Percentiles rank a stretch among this genome's conserved stretches.
phyloP scores from a whole-genome alignment of 1,284 basidiomycete species.

The Tylopilus sp. region DNA sequence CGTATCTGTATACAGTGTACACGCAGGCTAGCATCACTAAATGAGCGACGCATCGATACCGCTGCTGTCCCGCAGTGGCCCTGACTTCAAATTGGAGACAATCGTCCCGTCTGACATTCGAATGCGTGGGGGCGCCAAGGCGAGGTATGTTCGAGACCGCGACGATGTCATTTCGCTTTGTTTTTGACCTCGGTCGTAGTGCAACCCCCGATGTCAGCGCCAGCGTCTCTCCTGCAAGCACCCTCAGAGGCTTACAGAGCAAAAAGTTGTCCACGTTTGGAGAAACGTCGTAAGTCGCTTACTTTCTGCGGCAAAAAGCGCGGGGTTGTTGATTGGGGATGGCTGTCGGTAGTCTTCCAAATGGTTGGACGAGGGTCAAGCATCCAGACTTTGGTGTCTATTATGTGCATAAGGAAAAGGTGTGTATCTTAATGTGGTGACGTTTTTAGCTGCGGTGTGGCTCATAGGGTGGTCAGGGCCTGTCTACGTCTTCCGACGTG shows the following conservation, averaged over 20 bases:
- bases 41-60: conserved; percentile 16
- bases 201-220: too few species aligned
- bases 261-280: conserved; percentile 2
- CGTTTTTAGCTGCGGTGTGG: background rate
- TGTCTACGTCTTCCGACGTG: conserved; percentile 37
- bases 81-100: conserved; percentile 20
- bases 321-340: conserved; percentile 4
- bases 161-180: background rate
- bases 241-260: conserved; percentile 29
- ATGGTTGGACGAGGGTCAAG: conserved; percentile 36
- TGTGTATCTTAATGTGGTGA: conserved; percentile 12
- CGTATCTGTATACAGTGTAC: too few species aligned
- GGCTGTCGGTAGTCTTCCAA: conserved; percentile 17
- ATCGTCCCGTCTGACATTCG: conserved; percentile 28
- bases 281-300: conserved; percentile 18
- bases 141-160: conserved; percentile 16
- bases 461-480: conserved; percentile 19
- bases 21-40: background rate
- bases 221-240: conserved; percentile 19
- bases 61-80: background rate
- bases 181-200: too few species aligned
- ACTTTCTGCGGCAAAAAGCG: background rate
- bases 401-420: conserved; percentile 38
- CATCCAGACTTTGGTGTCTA: conserved; percentile 44
- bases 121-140: background rate